Conservation (phyloP, 495 filamentous ascomycete genomes). For the Umbilicaria muhlenbergii region DNA sequence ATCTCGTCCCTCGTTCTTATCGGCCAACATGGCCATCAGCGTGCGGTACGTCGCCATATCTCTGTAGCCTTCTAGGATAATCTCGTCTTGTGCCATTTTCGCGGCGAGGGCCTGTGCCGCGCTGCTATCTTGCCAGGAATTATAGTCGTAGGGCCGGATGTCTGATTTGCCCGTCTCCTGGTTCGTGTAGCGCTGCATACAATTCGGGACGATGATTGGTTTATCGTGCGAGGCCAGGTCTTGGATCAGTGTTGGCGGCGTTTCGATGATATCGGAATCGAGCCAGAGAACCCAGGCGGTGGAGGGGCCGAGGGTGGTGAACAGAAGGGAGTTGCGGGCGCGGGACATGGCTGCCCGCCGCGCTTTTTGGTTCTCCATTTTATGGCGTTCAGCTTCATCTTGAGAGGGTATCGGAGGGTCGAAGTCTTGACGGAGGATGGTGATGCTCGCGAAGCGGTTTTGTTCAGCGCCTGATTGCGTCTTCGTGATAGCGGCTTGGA, state of each 20-base stretch:
- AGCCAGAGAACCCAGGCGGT: constrained; percentile 97
- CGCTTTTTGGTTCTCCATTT: constrained; percentile 71
- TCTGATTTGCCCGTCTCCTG: constrained; percentile 47
- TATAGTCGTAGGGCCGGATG: constrained; percentile 86
- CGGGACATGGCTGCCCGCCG: constrained; percentile 82
- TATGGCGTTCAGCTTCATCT: constrained; percentile 77
- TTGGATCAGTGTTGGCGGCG: constrained; percentile 72
- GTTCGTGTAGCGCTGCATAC: constrained; percentile 80
- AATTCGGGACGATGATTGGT: constrained; percentile 85
- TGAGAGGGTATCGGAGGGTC: constrained; percentile 69
- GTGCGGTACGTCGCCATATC: constrained; percentile 84
- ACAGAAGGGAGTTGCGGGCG: constrained; percentile 84
- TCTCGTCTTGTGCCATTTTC: constrained; percentile 77
- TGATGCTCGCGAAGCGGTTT: constrained; percentile 76
- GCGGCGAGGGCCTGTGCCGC: constrained; percentile 57
- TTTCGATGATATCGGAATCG: constrained; percentile 84
- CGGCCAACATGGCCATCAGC: constrained; percentile 77
- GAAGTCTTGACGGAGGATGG: constrained; percentile 90
- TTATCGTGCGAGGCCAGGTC: constrained; percentile 79
- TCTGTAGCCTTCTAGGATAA: constrained; percentile 81
- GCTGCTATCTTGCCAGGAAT: constrained; percentile 83
- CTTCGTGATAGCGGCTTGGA: constrained; percentile 71
- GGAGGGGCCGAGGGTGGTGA: constrained; percentile 88
- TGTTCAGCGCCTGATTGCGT: constrained; percentile 68
- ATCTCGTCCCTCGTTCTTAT: constrained; percentile 33